Base-by-base conservation (phyloP, 192 early-diverging fungal species). In the Backusella australiensis region DNA sequence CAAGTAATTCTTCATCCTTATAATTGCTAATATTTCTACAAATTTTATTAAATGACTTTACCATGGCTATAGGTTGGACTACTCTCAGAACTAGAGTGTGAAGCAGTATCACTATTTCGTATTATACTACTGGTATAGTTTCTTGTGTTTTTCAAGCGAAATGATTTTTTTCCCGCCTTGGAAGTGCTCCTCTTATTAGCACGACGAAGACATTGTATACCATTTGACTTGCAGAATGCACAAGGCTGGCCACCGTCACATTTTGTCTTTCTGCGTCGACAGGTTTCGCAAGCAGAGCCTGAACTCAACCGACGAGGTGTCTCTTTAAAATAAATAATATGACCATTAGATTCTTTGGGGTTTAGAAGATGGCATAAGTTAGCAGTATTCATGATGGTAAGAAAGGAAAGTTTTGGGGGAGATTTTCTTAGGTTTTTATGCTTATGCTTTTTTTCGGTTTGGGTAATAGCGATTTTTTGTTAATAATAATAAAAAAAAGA, bases 221-320 rank as follows among this genome's bases (percentile, higher is more conserved):
- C 71, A 38, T 79, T 82, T 29, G 70, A 56, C 15, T 70, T 66
- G 71, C 81, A 82, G 67, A 67, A 82, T 59, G 38, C 70, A 63
- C 81, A 82, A 15, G 81, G 81, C 65, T 75, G 72, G 15, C 74
- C 71, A 21, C 78, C 81, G 65, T 82, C 81, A 70, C 81, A 82
- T 59, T 77, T 82, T 29, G 81, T 82, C 34, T 82, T 82, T 36
- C 81, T 59, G 39, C 74, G 69, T 29, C 81, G 75, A 67, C 81
- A 82, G 12, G 81, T 79, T 63, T 82, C 81, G 71, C 81, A 82
- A 14, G 81, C 81, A 34, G 75, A 82, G 17, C 81, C 81, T 44
- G 77, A 79, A 38, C 77, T 79, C 15, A 82, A 53, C 4, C 81
- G 77, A 34, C 75, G 77, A 15, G 72, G 67, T 29, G 56, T 63